Evolutionary conservation across 345 rosid genomes (phyloP).

Genomic region (Sonneratia alba): DNA sequence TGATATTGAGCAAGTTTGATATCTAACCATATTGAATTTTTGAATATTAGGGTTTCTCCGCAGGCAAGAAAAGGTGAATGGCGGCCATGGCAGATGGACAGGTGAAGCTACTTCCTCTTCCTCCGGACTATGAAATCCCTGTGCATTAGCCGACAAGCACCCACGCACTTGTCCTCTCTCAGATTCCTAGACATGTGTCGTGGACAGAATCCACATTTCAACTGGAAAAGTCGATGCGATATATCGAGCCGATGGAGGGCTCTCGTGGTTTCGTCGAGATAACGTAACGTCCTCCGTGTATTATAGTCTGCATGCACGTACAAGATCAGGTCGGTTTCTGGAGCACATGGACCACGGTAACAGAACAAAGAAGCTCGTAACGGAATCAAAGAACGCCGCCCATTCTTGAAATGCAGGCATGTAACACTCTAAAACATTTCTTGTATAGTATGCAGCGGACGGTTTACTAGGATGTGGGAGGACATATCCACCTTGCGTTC

Average conservation of each 20-base stretch:
- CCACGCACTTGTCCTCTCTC: not conserved
- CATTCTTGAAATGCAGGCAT: no score
- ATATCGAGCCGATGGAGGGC: not conserved
- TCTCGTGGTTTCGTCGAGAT: not conserved
- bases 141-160: not conserved
- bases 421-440: no score
- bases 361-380: not conserved
- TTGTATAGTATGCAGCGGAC: no score
- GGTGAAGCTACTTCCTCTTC: constrained; percentile 18
- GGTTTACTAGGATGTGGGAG: not conserved
- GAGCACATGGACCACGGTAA: no score
- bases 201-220: no score
- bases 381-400: not conserved
- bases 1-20: no score
- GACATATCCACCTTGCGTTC: not conserved
- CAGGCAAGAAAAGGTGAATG: not conserved
- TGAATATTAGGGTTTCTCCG: not conserved
- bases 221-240: not conserved
- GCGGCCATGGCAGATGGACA: constrained; percentile 18
- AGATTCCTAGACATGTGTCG: not conserved
- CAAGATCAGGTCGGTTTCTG: no score
- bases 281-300: not conserved
- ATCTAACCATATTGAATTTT: no score
- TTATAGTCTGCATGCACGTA: no score
- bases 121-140: not conserved